Evolutionary conservation across 208 protist species (phyloP), one percentile per base, ranked within the genome.

Genomic region (Leishmania lainsoni): DNA sequence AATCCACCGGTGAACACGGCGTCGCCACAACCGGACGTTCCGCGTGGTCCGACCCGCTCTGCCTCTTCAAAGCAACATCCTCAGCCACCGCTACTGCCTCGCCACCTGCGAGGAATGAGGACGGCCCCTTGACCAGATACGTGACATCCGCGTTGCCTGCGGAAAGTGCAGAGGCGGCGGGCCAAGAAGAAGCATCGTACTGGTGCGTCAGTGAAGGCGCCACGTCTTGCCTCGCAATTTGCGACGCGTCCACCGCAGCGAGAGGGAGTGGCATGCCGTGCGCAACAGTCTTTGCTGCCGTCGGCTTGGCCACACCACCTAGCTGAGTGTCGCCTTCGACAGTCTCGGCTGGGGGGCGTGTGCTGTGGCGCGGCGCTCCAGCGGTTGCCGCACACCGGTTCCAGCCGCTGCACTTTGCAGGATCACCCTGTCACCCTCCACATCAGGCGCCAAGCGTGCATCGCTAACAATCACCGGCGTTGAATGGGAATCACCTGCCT

Each of bases 381-480:
- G 56, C 45, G 63, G 80, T 29, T 16, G 49, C 68, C 8, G 20
- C 3, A 63, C 32, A 51, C 10, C 45, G 59, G 22, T 9, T 17
- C 52, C 29, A 52, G 10, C 39, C 51, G 32, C 66, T 22, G 26
- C 26, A 22, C 61, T 20, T 56, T 32, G 54, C 10, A 22, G 9
- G 42, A 72, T 35, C 39, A 51, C 35, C 20, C 20, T 42, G 16
- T 29, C 42, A 49, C 4, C 42, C 68, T 32, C 68, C 68, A 12
- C 68, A 5, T 26, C 16, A 65, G 74, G 29, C n/a, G 61, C 80
- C 26, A 68, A 2, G 42, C 68, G 17, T 42, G 51, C 20, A 32
- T 61, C 80, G 52, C 54, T 17, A 39, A 39, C 35, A 39, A 39
- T 39, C 4, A 75, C 65, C 63, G 76, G 71, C 70, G 77, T 84